A percentile compares a stretch with the other conserved stretches of the same genome.
These are phyloP conservation scores for Capronia coronata DNA, from an alignment of 2,329 filamentous ascomycete genomes.

Conservation along the genomic window DNA sequence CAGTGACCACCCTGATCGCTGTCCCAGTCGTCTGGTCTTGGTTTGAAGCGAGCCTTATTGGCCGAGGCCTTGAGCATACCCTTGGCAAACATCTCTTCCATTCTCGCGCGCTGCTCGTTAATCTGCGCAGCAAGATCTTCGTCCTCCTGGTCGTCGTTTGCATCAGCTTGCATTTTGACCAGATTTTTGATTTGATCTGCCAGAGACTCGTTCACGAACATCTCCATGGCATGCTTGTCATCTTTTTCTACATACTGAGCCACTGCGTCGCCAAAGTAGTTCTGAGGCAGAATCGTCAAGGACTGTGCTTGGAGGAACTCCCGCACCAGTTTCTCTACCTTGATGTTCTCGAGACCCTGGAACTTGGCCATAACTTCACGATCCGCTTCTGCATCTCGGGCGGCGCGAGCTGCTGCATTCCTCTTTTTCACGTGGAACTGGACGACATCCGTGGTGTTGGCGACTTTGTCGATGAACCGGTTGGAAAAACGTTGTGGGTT, in stretches of 20 bases:
- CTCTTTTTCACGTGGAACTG: constrained; percentile 88
- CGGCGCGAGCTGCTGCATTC: constrained; percentile 38
- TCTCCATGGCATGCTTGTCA: constrained; percentile 84
- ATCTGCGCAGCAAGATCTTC: constrained; percentile 67
- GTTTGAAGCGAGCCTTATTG: constrained; percentile 57
- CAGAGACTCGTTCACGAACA: constrained; percentile 67
- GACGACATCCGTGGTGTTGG: constrained; percentile 89
- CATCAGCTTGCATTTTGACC: constrained; percentile 59
- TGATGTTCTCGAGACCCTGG: constrained; percentile 64
- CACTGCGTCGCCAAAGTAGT: constrained; percentile 86
- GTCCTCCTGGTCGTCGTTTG: constrained; percentile 57
- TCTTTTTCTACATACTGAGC: constrained; percentile 91
- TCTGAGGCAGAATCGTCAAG: constrained; percentile 86
- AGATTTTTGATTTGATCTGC: constrained; percentile 64
- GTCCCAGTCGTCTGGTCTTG: constrained; percentile 76
- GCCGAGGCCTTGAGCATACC: constrained; percentile 53
- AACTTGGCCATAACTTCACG: constrained; percentile 55
- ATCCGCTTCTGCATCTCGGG: constrained; percentile 57
- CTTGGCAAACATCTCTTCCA: constrained; percentile 64
- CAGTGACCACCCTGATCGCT: constrained; percentile 82
- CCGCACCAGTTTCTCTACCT: constrained; percentile 80
- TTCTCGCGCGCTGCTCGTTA: constrained; percentile 61
- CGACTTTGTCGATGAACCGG: constrained; percentile 80
- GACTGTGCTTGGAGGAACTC: constrained; percentile 84
- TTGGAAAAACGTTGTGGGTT: constrained; percentile 96